phyloP scores from a whole-genome alignment of 495 filamentous ascomycete genomes.

The Podospora pseudoanserina region DNA sequence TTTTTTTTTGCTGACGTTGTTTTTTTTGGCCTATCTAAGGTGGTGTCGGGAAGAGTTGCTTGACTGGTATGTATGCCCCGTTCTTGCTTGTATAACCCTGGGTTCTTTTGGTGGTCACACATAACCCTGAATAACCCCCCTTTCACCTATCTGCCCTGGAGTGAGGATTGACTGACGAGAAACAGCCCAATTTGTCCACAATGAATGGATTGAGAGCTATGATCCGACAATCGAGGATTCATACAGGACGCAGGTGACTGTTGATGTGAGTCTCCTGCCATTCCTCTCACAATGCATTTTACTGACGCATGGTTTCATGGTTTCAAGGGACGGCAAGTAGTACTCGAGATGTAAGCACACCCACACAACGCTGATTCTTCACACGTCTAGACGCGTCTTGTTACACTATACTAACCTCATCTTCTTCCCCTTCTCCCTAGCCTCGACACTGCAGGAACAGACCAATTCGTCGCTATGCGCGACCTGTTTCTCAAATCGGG shows the following conservation, averaged over 20 bases:
- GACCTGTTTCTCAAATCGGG: conserved; percentile 97
- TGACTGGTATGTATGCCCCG: conserved; percentile 68
- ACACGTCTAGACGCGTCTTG: background rate
- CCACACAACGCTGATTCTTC: background rate
- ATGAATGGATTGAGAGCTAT: conserved; percentile 99
- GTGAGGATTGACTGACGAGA: background rate
- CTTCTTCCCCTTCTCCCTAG: conserved; percentile 38
- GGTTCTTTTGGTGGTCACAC: background rate
- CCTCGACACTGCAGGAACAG: conserved; percentile 94
- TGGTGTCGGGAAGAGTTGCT: conserved; percentile 95
- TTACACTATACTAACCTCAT: conserved; percentile 20
- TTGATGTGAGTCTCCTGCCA: conserved; percentile 66
- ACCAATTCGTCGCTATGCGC: conserved; percentile 84
- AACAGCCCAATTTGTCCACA: conserved; percentile 96
- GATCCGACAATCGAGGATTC: conserved; percentile 98
- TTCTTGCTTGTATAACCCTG: background rate
- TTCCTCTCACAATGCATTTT: background rate
- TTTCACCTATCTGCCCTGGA: background rate
- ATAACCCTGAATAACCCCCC: background rate
- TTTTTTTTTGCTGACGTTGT: conserved; percentile 23
- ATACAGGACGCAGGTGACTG: conserved; percentile 88
- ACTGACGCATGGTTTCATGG: background rate
- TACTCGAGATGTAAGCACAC: conserved; percentile 80
- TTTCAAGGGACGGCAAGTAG: conserved; percentile 87
- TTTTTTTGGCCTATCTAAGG: conserved; percentile 49